Conservation (phyloP, 108 stramenopile genomes). For the Skeletonema potamos region DNA sequence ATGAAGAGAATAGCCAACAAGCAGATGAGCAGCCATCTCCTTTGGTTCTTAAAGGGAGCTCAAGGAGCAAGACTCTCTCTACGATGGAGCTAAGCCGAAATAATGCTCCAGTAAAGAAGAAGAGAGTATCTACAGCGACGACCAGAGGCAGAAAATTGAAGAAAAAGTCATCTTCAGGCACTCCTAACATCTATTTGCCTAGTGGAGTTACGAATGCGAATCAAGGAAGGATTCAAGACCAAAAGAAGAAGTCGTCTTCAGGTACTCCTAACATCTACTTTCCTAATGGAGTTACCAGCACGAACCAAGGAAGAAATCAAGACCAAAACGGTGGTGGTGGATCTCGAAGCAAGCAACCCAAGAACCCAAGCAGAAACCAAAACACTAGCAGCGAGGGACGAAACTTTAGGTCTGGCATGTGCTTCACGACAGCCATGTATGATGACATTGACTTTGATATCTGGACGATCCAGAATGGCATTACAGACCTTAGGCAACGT, state of each 20-base stretch:
- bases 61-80: neutral
- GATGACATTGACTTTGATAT: constrained; percentile 35
- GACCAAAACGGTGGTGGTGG: neutral
- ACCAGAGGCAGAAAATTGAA: neutral
- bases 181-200: neutral
- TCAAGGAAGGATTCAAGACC: too few relatives aligned
- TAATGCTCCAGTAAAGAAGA: neutral
- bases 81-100: neutral
- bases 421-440: constrained; percentile 19
- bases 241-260: neutral
- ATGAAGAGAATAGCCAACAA: neutral
- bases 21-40: neutral
- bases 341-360: too few relatives aligned
- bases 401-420: neutral
- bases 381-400: neutral
- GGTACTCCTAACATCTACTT: neutral
- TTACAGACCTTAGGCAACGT: constrained; percentile 9
- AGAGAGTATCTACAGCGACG: neutral
- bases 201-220: neutral
- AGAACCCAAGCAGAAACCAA: too few relatives aligned
- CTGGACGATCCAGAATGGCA: constrained; percentile 14
- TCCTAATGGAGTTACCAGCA: neutral
- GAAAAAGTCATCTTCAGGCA: neutral
- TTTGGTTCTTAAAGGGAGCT: neutral
- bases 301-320: too few relatives aligned